phyloP scores from a whole-genome alignment of 2,329 filamentous ascomycete species.

The Curvularia sp. region DNA sequence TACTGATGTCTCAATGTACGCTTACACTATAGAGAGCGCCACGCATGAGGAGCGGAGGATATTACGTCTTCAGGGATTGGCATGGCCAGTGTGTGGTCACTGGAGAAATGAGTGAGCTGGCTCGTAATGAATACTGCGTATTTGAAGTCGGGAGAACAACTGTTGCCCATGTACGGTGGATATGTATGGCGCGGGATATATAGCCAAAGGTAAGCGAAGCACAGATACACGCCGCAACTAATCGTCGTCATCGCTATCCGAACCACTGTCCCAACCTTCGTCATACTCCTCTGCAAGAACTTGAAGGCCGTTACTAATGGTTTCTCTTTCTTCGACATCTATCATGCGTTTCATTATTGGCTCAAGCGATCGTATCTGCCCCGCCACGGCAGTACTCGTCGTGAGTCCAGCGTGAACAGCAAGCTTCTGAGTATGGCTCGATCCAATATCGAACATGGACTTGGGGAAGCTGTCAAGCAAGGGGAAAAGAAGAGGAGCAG shows the following conservation, averaged over 20 bases:
- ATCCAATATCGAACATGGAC: conserved; percentile 66
- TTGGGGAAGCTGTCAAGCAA: conserved; percentile 81
- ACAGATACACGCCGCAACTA: conserved; percentile 23
- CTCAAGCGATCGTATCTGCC: conserved; percentile 71
- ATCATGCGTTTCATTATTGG: conserved; percentile 69
- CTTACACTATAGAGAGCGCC: not conserved
- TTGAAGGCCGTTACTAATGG: conserved; percentile 79
- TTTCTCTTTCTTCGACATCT: conserved; percentile 80
- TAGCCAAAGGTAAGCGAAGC: not conserved
- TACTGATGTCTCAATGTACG: not conserved
- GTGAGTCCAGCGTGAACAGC: conserved; percentile 65
- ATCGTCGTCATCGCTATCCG: conserved; percentile 70
- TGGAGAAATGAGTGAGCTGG: not conserved
- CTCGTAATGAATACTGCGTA: not conserved
- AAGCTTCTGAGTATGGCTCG: conserved; percentile 51
- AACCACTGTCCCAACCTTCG: conserved; percentile 81
- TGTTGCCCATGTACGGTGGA: not conserved
- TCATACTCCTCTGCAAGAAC: conserved; percentile 88
- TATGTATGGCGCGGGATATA: not conserved
- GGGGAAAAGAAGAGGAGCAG: conserved; percentile 70
- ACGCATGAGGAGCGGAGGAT: not conserved
- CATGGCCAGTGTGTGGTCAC: not conserved
- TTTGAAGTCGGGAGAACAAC: not conserved
- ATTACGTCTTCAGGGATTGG: not conserved
- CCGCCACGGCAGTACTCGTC: conserved; percentile 76